phyloP scores from a whole-genome alignment of 768 basidiomycete species.

The Butyriboletus loyo region DNA sequence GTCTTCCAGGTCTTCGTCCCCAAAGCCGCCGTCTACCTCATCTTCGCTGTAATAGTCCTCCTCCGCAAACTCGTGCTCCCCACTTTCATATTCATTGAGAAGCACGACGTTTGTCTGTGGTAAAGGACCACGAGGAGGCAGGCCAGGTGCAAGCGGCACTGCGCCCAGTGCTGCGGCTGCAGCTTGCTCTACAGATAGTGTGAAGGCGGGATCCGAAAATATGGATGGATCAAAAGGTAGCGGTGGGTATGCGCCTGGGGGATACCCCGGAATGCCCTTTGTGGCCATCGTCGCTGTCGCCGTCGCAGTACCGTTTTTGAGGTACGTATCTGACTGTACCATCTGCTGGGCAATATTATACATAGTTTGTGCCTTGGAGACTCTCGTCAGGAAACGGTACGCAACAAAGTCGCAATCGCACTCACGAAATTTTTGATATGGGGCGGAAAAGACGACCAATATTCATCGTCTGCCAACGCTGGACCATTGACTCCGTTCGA shows the following conservation, averaged over 20 bases:
- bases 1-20: conserved; percentile 36
- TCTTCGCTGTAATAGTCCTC: conserved; percentile 50
- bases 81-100: conserved; percentile 37
- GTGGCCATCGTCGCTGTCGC: conserved; percentile 32
- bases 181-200: conserved; percentile 48
- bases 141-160: conserved; percentile 29
- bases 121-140: conserved; percentile 32
- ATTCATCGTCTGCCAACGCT: conserved; percentile 51
- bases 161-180: conserved; percentile 35
- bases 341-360: conserved; percentile 69
- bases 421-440: conserved; percentile 70
- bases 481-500: conserved; percentile 21
- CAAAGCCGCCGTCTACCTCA: conserved; percentile 41
- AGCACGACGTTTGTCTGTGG: conserved; percentile 38
- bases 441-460: conserved; percentile 67
- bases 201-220: conserved; percentile 53
- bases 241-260: conserved; percentile 40
- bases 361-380: conserved; percentile 56
- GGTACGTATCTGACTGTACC: conserved; percentile 42
- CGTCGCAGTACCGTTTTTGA: conserved; percentile 35
- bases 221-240: conserved; percentile 51
- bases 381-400: conserved; percentile 31
- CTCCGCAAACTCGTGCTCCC: conserved; percentile 36
- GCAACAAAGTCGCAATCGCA: conserved; percentile 23
- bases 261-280: conserved; percentile 37